Evolutionary conservation across 2,329 filamentous ascomycete species (phyloP), one percentile per base, ranked within the genome.

Genomic region (Aureobasidium musti): DNA sequence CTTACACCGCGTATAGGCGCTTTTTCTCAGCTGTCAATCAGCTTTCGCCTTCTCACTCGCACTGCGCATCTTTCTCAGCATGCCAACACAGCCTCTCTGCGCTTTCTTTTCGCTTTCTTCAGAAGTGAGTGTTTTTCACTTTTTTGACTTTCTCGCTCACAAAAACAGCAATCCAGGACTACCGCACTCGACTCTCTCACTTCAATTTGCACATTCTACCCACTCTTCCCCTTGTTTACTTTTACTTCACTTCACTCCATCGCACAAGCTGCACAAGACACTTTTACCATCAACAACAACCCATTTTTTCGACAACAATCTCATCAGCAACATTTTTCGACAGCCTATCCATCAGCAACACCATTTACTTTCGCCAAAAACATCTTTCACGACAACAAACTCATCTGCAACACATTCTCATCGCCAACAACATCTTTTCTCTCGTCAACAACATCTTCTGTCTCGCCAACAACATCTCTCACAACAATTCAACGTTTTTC

Each of bases 201-300:
- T 26, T 35, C 33, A 35, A n/a, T 19, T 19, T 52, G 39, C 59
- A 52, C 45, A 37, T 52, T 35, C 6, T 52, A 35, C 59, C 11
- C 59, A 35, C 41, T 52, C 33, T 61, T 45, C 47, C 13, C 21
- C 21, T 47, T 26, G n/a, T 26, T 2, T 26, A 26, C 23, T 39
- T 63, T 47, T 30, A 39, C 28, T 63, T 41, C 23, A 28, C 14
- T 37, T 49, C 13, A 26, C 23, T 41, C 30, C 45, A 28, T 39
- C 30, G 41, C 33, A 45, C 59, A 39, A 64, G 39, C 59, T 52
- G 43, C 57, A 61, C n/a, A 23, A 35, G 8, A 47, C 33, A 37
- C 17, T 19, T 26, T 49, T 39, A 19, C 35, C 23, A 19, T 30
- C 30, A 45, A 23, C 41, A 63, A 63, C 41, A 39, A 35, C n/a